Base-by-base conservation (phyloP, 805 yeast species). In the Kodamaea leandrae region DNA sequence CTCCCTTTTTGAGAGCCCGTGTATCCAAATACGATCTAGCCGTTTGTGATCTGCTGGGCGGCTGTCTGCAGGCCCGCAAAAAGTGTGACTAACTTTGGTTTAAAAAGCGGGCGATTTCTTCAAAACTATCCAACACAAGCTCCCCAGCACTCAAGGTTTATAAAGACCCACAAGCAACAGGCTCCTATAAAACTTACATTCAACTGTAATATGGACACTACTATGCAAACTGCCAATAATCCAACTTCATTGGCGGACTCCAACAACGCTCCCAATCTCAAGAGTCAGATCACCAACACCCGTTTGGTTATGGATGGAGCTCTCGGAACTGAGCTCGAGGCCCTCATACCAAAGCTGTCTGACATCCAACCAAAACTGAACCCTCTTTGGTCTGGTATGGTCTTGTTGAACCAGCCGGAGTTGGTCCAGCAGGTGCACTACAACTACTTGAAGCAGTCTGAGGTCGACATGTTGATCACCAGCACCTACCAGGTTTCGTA, bases 401-500 rank as follows among this genome's bases (percentile, higher is more conserved):
- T 78, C 1, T 61, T 81, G 14, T 42, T 76, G 6, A 56, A 61
- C 4, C 48, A 69, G 32, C 78, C 81, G 2, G 55, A 63, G 12
- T 61, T 64, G 20, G 64, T 83, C 15, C 57, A 61, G 32, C 55
- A 61, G 10, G 64, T 83, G 43, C 84, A 80, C 55, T 43, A 54
- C 13, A 76, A 69, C 20, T 83, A 80, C 51, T 52, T 78, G 16
- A 26, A 38, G n/a, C 51, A 52, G 16, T 66, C 72, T 8, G 86
- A 87, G 2, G 77, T 83, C 1, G 75, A 79, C 46, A 55, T 79
- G 2, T 57, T 77, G 27, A 69, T 74, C 36, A 73, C 86, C 2
- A 68, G 77, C 9, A 78, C 85, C 0, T 83, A 83, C 54, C 89
- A 83, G 55, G 69, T 79, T 4, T 72, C 80, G 32, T 61, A 68